Base-by-base conservation (phyloP, 176 grass and related monocot genomes). In the Alloteropsis semialata region DNA sequence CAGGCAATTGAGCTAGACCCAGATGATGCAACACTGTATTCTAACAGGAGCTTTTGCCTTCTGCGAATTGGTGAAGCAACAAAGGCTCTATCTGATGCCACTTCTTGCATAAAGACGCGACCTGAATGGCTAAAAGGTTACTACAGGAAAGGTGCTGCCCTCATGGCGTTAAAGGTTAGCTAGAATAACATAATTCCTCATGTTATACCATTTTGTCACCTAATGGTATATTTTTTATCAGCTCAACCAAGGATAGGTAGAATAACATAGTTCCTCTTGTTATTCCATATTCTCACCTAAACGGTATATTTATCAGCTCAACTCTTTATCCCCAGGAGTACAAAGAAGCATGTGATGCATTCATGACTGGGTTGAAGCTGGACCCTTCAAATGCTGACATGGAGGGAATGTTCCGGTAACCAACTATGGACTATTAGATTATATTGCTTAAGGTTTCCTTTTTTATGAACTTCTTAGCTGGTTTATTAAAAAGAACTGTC, bases 91-190 rank as follows among this genome's bases (percentile, higher is more conserved):
- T 22, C 49, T 10, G 75, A 86, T 17, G 84, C 84, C 17, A 10
- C 32, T 54, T 27, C 16, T 63, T 86, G 75, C 33, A 50, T 86
- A 6, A 50, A 38, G 38, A 38, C 37, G 33, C 55, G 42, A 6
- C 75, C 75, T 62, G 34, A 73, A 25, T 86, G 84, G 84, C 8
- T 24, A 69, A 86, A 86, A 86, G 76, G 66, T 73, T 72, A 86
- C 45, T 86, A 86, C 44, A 36, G 84, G 32, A 79, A 73, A 65
- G 76, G 84, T 30, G 57, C 67, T 33, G 67, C 76, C 41, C 57
- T 73, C 19, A 80, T 79, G 75, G 42, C 24, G 3, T 76, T 86
- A 15, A 79, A 79, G 84, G 84, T 86, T 45, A 19, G 41, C 50
- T 16, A 33, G 43, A 65, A 36, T 10, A 49, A 13, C 11, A 51